A percentile compares a stretch with the other conserved stretches of the same genome.
phyloP scores from a whole-genome alignment of 192 early-diverging fungal genomes.

The Lunasporangiospora selenospora region DNA sequence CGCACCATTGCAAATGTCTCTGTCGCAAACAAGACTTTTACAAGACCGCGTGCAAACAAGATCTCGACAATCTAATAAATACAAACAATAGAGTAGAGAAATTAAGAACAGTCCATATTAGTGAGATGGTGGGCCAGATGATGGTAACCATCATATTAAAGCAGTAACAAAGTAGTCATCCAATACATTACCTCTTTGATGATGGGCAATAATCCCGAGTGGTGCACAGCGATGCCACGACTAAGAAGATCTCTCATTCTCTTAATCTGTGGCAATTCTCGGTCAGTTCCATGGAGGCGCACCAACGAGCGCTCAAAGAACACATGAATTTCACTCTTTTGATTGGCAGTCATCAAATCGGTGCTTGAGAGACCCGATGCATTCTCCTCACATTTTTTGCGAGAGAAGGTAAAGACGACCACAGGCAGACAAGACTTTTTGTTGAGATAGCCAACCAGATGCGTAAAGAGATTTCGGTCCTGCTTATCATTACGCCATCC shows the following conservation, averaged over 20 bases:
- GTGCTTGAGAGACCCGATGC: conserved; percentile 77
- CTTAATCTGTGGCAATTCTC: conserved; percentile 86
- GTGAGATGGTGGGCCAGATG: too few relatives aligned
- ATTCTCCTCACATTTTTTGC: conserved; percentile 94
- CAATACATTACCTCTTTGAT: conserved; percentile 81
- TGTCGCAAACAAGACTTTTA: conserved; percentile 95
- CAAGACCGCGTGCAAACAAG: conserved; percentile 87
- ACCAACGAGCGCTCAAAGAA: conserved; percentile 86
- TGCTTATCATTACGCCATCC: conserved; percentile 52
- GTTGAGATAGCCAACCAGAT: conserved; percentile 78
- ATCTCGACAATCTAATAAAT: conserved; percentile 94
- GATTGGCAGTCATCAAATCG: conserved; percentile 73
- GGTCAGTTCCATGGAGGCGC: conserved; percentile 84
- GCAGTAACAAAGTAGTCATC: neutral
- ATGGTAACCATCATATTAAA: too few relatives aligned
- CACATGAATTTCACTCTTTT: conserved; percentile 88
- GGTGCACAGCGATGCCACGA: conserved; percentile 97
- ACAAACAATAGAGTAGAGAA: neutral
- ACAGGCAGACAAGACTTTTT: conserved; percentile 83
- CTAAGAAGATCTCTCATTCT: conserved; percentile 83
- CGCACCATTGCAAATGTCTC: conserved; percentile 98
- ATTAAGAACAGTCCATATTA: neutral
- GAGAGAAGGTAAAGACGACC: conserved; percentile 96
- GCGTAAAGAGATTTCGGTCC: conserved; percentile 84
- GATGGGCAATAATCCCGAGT: conserved; percentile 95